These are phyloP conservation scores for Aspergillus floridensis DNA, from an alignment of 2,329 filamentous ascomycete genomes.

Conservation along the genomic window DNA sequence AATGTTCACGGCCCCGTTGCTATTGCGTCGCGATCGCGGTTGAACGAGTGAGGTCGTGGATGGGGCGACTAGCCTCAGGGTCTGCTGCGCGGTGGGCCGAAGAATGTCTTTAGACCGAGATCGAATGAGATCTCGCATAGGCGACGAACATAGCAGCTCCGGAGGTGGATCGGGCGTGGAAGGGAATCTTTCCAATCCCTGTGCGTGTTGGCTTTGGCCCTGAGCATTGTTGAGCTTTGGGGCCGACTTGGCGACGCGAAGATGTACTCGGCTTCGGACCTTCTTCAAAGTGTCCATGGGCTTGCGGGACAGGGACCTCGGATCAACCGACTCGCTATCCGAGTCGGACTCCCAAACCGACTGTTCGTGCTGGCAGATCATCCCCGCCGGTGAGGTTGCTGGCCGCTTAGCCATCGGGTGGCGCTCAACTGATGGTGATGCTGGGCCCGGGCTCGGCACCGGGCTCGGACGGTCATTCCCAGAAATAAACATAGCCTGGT, in stretches of 20 bases:
- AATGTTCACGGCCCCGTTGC: slow-evolving; percentile 22
- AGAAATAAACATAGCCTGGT: slow-evolving; percentile 41
- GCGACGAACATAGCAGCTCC: slow-evolving; percentile 18
- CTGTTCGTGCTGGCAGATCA: slow-evolving; percentile 29
- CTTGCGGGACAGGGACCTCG: slow-evolving; percentile 36
- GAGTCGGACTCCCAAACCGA: slow-evolving; percentile 44
- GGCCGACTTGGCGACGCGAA: slow-evolving; percentile 38
- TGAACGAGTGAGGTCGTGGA: slow-evolving; percentile 35
- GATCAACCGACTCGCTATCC: slow-evolving; percentile 34
- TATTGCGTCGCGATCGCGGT: slow-evolving; percentile 23
- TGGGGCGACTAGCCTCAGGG: slow-evolving; percentile 36
- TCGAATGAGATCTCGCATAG: slow-evolving; percentile 16
- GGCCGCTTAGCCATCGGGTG: slow-evolving; percentile 31
- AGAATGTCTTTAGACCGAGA: slow-evolving; percentile 27
- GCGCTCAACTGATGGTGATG: slow-evolving; percentile 32
- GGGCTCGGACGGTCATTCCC: slow-evolving; percentile 38
- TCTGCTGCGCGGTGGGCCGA: slow-evolving; percentile 27
- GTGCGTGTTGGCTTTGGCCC: slow-evolving; percentile 16
- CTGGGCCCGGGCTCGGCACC: slow-evolving; percentile 32
- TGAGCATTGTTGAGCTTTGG: slow-evolving; percentile 31
- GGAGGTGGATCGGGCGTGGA: slow-evolving; percentile 27
- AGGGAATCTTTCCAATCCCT: slow-evolving; percentile 28
- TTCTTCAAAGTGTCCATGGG: slow-evolving; percentile 42
- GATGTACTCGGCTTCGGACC: slow-evolving; percentile 40
- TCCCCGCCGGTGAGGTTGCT: slow-evolving; percentile 35